Conservation (phyloP, 108 stramenopile genomes). For the Skeletonema menzelii region DNA sequence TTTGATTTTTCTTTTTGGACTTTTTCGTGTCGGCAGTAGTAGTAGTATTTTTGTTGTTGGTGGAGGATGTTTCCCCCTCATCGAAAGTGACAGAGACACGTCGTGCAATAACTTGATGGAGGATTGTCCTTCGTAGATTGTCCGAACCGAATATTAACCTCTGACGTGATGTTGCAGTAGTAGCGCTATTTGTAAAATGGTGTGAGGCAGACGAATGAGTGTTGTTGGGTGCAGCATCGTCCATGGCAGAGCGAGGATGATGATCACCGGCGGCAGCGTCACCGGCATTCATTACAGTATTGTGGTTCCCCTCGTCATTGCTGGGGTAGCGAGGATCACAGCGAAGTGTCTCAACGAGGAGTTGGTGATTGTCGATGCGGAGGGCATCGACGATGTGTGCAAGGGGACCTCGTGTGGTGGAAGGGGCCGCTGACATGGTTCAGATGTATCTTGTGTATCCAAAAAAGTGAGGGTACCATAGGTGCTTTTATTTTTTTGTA, state of each 20-base stretch:
- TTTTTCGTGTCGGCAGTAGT: neutral
- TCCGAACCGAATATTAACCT: too few relatives aligned
- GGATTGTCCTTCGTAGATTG: too few relatives aligned
- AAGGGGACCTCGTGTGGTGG: constrained; percentile 14
- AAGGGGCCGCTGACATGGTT: too few relatives aligned
- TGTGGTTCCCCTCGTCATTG: neutral
- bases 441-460: too few relatives aligned
- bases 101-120: too few relatives aligned
- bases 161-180: too few relatives aligned
- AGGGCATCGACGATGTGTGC: constrained; percentile 32
- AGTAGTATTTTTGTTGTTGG: neutral
- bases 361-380: constrained; percentile 27
- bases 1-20: constrained; percentile 27
- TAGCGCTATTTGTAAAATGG: too few relatives aligned
- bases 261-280: neutral
- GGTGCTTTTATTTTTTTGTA: too few relatives aligned
- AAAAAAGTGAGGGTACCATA: too few relatives aligned
- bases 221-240: too few relatives aligned
- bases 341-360: constrained; percentile 30
- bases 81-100: neutral
- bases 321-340: constrained; percentile 4
- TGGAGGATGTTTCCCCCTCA: neutral
- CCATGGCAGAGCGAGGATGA: constrained; percentile 9
- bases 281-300: neutral
- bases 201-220: too few relatives aligned